These are phyloP conservation scores for Botryotinia convoluta DNA, from an alignment of 2,329 filamentous ascomycete species.

Conservation along the genomic window DNA sequence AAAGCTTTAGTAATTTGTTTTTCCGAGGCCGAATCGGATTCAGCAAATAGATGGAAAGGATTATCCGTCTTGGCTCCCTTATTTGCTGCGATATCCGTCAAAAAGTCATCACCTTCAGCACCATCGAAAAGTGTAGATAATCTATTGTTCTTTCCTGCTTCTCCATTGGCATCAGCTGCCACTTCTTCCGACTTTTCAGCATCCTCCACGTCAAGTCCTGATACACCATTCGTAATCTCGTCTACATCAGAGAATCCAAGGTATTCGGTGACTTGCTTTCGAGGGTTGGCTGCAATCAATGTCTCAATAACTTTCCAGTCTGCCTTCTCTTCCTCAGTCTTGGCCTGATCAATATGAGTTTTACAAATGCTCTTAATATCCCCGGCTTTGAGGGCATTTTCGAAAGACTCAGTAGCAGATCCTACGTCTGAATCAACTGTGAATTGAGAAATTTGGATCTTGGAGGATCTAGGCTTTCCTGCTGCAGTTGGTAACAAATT, in stretches of 20 bases:
- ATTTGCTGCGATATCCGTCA: conserved; percentile 78
- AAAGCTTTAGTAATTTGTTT: conserved; percentile 83
- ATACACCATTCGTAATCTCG: conserved; percentile 53
- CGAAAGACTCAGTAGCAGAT: conserved; percentile 81
- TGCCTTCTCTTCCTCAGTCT: conserved; percentile 86
- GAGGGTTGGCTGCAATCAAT: conserved; percentile 78
- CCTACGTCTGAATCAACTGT: conserved; percentile 83
- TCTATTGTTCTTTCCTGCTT: conserved; percentile 54
- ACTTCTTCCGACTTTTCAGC: conserved; percentile 44
- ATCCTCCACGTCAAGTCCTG: conserved; percentile 35
- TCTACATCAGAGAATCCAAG: conserved; percentile 69
- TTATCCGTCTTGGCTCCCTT: conserved; percentile 93
- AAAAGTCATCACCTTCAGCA: conserved; percentile 76
- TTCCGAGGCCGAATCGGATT: conserved; percentile 80
- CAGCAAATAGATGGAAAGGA: conserved; percentile 85
- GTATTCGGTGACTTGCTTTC: conserved; percentile 81
- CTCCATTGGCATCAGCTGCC: conserved; percentile 49
- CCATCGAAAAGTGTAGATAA: conserved; percentile 80
- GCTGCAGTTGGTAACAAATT: conserved; percentile 55
- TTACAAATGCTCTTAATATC: conserved; percentile 78
- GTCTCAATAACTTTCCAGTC: conserved; percentile 96
- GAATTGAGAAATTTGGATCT: conserved; percentile 81
- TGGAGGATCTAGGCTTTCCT: conserved; percentile 67
- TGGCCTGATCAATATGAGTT: conserved; percentile 69
- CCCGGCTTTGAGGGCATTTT: conserved; percentile 74